Conservation (phyloP, 202 grass and related monocot species). For the Alloteropsis angusta region DNA sequence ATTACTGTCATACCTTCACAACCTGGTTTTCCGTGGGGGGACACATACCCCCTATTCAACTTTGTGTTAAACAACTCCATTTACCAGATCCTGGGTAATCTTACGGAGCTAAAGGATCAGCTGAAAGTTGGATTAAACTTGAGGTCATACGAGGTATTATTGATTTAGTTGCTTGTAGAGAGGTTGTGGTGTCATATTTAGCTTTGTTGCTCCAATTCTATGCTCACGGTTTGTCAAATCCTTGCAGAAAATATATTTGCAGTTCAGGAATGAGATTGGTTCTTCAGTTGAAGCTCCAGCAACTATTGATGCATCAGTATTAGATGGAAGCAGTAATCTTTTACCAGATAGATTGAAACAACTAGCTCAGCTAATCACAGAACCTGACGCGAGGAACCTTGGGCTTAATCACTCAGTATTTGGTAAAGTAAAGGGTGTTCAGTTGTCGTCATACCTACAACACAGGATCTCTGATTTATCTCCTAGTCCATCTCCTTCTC, state of each 20-base stretch:
- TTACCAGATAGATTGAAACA: constrained; percentile 73
- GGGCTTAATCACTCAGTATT: constrained; percentile 79
- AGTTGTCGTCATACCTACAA: constrained; percentile 60
- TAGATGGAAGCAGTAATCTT: constrained; percentile 52
- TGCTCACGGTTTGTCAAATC: background rate
- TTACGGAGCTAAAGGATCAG: constrained; percentile 59
- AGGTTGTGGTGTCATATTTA: background rate
- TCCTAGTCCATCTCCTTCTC: constrained; percentile 40
- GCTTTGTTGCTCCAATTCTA: background rate
- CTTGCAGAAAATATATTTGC: constrained; percentile 59
- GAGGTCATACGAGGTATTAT: constrained; percentile 42
- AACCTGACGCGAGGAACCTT: constrained; percentile 45
- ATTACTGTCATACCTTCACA: constrained; percentile 62
- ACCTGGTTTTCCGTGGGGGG: constrained; percentile 50
- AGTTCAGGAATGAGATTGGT: constrained; percentile 56
- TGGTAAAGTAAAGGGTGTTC: constrained; percentile 79
- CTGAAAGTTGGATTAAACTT: constrained; percentile 56
- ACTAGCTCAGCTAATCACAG: constrained; percentile 57
- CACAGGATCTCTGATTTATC: constrained; percentile 38
- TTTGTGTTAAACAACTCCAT: constrained; percentile 64
- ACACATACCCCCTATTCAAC: constrained; percentile 48
- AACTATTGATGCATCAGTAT: constrained; percentile 45
- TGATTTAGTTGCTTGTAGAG: background rate
- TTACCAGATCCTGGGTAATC: constrained; percentile 51
- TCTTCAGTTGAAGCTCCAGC: constrained; percentile 54